Conservation (phyloP, 2,329 filamentous ascomycete genomes). For the Aaosphaeria pasadenensis region DNA sequence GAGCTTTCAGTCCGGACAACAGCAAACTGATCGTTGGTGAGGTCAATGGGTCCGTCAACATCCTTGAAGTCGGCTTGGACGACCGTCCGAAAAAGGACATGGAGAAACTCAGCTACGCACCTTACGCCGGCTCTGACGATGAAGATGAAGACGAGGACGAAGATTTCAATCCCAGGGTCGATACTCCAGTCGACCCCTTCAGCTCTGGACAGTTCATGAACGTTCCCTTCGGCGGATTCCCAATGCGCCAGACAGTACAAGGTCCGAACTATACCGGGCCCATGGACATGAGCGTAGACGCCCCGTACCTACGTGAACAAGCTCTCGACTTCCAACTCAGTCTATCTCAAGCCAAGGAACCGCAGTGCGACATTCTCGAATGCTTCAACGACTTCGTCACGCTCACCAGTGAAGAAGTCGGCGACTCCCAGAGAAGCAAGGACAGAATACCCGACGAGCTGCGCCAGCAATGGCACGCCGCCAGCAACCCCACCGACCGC, state of each 20-base stretch:
- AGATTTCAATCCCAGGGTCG: conserved; percentile 6
- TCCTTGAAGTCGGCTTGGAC: conserved; percentile 45
- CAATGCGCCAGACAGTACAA: conserved; percentile 45
- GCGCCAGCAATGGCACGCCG: conserved; percentile 21
- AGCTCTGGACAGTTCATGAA: conserved; percentile 30
- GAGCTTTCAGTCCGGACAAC: conserved; percentile 55
- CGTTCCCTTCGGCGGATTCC: conserved; percentile 40
- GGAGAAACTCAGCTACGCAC: conserved; percentile 25
- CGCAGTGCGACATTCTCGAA: conserved; percentile 19
- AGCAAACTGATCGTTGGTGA: conserved; percentile 57
- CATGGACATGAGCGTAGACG: conserved; percentile 24
- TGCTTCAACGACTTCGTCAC: conserved; percentile 31
- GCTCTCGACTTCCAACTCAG: conserved; percentile 32
- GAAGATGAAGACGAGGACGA: conserved; percentile 9
- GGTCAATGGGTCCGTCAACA: conserved; percentile 52
- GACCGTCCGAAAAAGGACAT: conserved; percentile 26
- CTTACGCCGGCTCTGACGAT: conserved; percentile 12
- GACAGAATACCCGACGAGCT: conserved; percentile 43
- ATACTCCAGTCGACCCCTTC: conserved; percentile 20
- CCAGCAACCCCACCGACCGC: not conserved
- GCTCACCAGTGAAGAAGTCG: conserved; percentile 35
- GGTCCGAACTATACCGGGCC: conserved; percentile 43
- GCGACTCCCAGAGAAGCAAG: conserved; percentile 38
- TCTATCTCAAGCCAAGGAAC: conserved; percentile 12
- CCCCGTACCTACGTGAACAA: conserved; percentile 20